Conservation (phyloP, 129 eudicot species). For the Calendula officinalis region DNA sequence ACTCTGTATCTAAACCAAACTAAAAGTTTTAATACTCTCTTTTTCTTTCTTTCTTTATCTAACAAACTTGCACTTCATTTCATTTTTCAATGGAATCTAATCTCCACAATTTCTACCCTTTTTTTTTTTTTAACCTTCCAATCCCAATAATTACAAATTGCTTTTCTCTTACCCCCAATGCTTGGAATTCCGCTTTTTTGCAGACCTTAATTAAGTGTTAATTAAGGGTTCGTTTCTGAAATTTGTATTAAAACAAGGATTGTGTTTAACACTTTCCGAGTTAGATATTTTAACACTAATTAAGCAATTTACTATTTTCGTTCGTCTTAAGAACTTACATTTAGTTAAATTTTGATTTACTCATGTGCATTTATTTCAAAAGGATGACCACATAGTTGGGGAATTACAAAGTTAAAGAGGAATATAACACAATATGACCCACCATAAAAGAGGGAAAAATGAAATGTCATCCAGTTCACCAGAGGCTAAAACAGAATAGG, state of each 20-base stretch:
- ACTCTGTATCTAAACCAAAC: constrained; percentile 55
- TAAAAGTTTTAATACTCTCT: constrained; percentile 45
- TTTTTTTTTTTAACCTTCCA: constrained; percentile 52
- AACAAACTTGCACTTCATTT: constrained; percentile 49
- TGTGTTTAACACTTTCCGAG: no score
- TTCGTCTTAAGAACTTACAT: constrained; percentile 13
- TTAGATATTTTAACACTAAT: not conserved
- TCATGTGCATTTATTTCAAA: constrained; percentile 13
- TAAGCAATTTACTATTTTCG: constrained; percentile 3
- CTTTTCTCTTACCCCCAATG: constrained; percentile 38
- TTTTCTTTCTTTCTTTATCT: constrained; percentile 47
- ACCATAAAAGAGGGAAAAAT: constrained; percentile 28
- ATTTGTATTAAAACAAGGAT: no score
- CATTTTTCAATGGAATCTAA: constrained; percentile 68
- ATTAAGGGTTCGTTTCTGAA: no score
- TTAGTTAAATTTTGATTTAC: constrained; percentile 8
- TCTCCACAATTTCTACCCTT: constrained; percentile 43
- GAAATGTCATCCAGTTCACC: constrained; percentile 12
- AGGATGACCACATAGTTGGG: constrained; percentile 11
- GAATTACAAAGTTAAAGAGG: constrained; percentile 37
- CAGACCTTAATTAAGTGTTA: not conserved
- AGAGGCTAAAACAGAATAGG: not conserved
- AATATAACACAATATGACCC: constrained; percentile 30
- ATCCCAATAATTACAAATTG: constrained; percentile 54
- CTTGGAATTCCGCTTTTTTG: constrained; percentile 32